phyloP scores from a whole-genome alignment of 768 basidiomycete species.

The Tubosaeta sp. region DNA sequence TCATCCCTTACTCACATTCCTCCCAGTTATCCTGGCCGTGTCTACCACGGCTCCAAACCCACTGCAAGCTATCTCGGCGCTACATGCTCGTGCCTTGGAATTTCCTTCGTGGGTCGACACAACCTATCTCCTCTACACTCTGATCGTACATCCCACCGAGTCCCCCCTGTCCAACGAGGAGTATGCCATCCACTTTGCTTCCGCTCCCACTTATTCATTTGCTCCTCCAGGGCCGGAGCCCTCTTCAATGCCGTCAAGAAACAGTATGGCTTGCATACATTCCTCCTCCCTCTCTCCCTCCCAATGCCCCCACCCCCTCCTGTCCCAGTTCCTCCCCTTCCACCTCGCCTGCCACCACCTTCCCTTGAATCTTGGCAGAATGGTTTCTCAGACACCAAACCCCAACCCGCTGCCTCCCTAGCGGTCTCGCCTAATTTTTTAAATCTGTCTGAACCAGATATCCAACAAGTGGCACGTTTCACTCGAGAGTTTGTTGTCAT shows the following conservation, averaged over 20 bases:
- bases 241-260: slow-evolving; percentile 86
- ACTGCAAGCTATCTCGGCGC: slow-evolving; percentile 68
- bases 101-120: slow-evolving; percentile 82
- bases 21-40: slow-evolving; percentile 71
- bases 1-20: slow-evolving; percentile 8
- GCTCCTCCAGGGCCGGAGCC: slow-evolving; percentile 57
- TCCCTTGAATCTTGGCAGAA: slow-evolving; percentile 22
- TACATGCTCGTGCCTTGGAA: slow-evolving; percentile 63
- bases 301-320: slow-evolving; percentile 62
- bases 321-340: slow-evolving; percentile 58
- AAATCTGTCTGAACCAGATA: slow-evolving; percentile 64
- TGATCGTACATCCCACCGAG: slow-evolving; percentile 70
- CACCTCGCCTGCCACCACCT: slow-evolving; percentile 64
- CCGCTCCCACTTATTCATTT: slow-evolving; percentile 6
- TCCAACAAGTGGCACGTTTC: slow-evolving; percentile 70
- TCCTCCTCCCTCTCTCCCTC: slow-evolving; percentile 59
- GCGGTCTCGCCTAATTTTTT: slow-evolving; percentile 32
- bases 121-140: slow-evolving; percentile 63
- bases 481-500: slow-evolving; percentile 84
- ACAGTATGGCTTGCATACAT: slow-evolving; percentile 75
- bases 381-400: slow-evolving; percentile 5
- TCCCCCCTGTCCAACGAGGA: slow-evolving; percentile 75
- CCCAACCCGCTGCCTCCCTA: neutral
- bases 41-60: slow-evolving; percentile 82
- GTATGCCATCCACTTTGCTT: slow-evolving; percentile 42